These are phyloP conservation scores for Suillus lakei DNA, from an alignment of 768 basidiomycete genomes.

Conservation along the genomic window DNA sequence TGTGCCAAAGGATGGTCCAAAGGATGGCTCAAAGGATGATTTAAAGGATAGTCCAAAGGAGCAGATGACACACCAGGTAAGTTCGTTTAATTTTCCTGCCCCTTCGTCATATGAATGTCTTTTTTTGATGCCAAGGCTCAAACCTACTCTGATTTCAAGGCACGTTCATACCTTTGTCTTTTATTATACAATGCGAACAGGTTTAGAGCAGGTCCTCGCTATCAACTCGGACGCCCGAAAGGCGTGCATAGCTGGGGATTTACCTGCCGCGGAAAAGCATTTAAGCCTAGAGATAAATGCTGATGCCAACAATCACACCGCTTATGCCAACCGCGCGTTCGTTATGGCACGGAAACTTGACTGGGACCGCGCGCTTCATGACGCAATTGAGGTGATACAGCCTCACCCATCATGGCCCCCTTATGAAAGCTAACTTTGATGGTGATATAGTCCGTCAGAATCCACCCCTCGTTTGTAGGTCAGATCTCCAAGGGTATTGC, in stretches of 20 bases:
- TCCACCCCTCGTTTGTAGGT: background rate
- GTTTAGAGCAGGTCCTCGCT: background rate
- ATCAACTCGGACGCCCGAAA: background rate
- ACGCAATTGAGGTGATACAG: background rate
- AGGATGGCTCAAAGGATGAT: background rate
- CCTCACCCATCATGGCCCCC: too few species aligned
- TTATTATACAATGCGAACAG: background rate
- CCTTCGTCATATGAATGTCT: background rate
- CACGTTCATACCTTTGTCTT: background rate
- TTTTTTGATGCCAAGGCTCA: background rate
- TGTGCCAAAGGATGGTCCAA: background rate
- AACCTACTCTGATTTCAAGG: background rate
- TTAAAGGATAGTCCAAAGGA: background rate
- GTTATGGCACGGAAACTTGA: background rate
- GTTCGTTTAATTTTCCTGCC: background rate
- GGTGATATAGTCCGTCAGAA: background rate
- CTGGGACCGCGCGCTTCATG: background rate
- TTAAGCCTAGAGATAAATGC: background rate
- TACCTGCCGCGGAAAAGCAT: background rate
- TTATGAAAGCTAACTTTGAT: background rate
- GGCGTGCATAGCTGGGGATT: background rate
- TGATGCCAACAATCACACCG: background rate
- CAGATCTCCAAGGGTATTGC: background rate
- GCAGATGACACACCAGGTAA: background rate
- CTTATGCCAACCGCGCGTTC: background rate